Evolutionary conservation across 768 basidiomycete species (phyloP).

Genomic region (Russula dissimulans): DNA sequence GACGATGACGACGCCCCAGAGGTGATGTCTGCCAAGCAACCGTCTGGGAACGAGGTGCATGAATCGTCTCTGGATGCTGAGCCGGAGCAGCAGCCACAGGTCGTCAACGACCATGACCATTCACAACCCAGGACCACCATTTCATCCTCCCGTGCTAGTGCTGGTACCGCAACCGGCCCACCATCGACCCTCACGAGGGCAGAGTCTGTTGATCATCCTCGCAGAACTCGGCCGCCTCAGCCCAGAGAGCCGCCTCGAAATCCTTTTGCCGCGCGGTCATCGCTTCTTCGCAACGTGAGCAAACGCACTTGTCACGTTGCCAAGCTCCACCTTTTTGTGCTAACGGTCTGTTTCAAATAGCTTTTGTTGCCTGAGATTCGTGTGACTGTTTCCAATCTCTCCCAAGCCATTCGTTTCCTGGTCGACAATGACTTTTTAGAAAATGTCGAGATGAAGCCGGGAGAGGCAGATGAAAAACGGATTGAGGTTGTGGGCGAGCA

Average conservation of each 20-base stretch:
- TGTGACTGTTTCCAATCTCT: slow-evolving; percentile 82
- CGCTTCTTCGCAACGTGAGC: slow-evolving; percentile 74
- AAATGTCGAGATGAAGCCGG: slow-evolving; percentile 71
- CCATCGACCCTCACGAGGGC: slow-evolving; percentile 2
- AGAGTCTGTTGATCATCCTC: slow-evolving; percentile 7
- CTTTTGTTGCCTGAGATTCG: slow-evolving; percentile 79
- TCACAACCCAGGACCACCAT: background rate
- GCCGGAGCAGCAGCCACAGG: background rate
- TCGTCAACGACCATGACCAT: background rate
- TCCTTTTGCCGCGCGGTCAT: slow-evolving; percentile 58
- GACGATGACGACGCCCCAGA: slow-evolving; percentile 41
- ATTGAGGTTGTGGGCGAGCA: slow-evolving; percentile 48
- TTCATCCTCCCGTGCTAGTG: background rate
- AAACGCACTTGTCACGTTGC: background rate
- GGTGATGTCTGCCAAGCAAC: slow-evolving; percentile 44
- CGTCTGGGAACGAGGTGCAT: slow-evolving; percentile 13
- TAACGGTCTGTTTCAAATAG: slow-evolving; percentile 30
- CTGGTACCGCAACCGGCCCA: background rate
- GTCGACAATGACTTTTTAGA: slow-evolving; percentile 83
- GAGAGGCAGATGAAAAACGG: slow-evolving; percentile 54
- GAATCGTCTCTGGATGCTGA: slow-evolving; percentile 3
- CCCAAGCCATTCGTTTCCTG: slow-evolving; percentile 84
- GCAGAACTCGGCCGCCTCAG: slow-evolving; percentile 28
- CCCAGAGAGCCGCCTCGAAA: slow-evolving; percentile 48
- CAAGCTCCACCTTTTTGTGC: slow-evolving; percentile 1